These are phyloP conservation scores for Nepenthes mirabilis DNA, from an alignment of 148 eudicot genomes.

Conservation along the genomic window DNA sequence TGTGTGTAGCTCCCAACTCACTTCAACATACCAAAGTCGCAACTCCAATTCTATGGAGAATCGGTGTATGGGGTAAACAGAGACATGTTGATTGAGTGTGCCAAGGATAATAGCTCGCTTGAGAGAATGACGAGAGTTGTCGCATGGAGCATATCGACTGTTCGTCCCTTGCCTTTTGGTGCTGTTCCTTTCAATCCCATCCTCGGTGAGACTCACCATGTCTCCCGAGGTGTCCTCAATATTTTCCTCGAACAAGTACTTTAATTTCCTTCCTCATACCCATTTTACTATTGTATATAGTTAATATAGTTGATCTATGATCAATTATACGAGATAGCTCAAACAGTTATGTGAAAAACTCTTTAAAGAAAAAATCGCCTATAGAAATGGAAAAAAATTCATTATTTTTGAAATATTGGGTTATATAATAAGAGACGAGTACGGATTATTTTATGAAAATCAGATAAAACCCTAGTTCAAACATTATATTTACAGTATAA, in stretches of 20 bases:
- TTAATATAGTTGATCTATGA: too few relatives aligned
- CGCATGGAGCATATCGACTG: conserved; percentile 57
- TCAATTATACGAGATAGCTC: too few relatives aligned
- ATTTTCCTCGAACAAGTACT: conserved; percentile 74
- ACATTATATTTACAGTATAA: too few relatives aligned
- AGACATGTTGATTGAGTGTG: conserved; percentile 43
- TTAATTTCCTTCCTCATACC: neutral
- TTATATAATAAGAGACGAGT: too few relatives aligned
- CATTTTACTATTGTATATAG: too few relatives aligned
- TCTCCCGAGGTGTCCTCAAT: conserved; percentile 51
- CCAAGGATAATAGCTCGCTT: conserved; percentile 22
- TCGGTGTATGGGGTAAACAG: conserved; percentile 33
- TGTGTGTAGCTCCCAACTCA: conserved; percentile 51
- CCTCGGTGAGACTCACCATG: conserved; percentile 92
- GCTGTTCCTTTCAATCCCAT: conserved; percentile 70
- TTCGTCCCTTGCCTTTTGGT: conserved; percentile 61
- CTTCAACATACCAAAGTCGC: conserved; percentile 78
- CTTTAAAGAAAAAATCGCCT: too few relatives aligned
- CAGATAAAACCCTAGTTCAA: too few relatives aligned
- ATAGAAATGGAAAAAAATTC: too few relatives aligned
- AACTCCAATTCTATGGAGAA: conserved; percentile 77
- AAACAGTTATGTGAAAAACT: too few relatives aligned
- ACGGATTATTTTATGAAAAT: too few relatives aligned
- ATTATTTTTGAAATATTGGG: too few relatives aligned
- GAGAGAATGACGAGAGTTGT: conserved; percentile 46